Evolutionary conservation across 306 rosid species (phyloP).

Genomic region (Cucumis sativus): Cucumber_9930_V3 NC_026655.2:3187001-3187500

Average conservation of each 20-base stretch:
- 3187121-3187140: slow-evolving; percentile 53
- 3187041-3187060: slow-evolving; percentile 39
- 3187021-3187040: slow-evolving; percentile 74
- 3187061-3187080: background rate
- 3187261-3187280: background rate
- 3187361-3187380: background rate
- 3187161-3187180: slow-evolving; percentile 68
- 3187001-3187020: slow-evolving; percentile 47
- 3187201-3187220: slow-evolving; percentile 95
- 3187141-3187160: slow-evolving; percentile 97
- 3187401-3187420: background rate
- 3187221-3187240: slow-evolving; percentile 14
- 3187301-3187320: background rate
- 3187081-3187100: background rate
- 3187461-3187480: background rate
- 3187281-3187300: background rate
- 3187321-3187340: slow-evolving; percentile 11
- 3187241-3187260: slow-evolving; percentile 12
- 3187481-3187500: background rate
- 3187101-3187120: slow-evolving; percentile 1
- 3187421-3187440: background rate
- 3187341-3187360: background rate
- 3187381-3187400: background rate
- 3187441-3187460: background rate
- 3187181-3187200: slow-evolving; percentile 72